These are phyloP conservation scores for Pleurotus ostreatus DNA, from an alignment of 768 basidiomycete species.

Conservation along the genomic window DNA sequence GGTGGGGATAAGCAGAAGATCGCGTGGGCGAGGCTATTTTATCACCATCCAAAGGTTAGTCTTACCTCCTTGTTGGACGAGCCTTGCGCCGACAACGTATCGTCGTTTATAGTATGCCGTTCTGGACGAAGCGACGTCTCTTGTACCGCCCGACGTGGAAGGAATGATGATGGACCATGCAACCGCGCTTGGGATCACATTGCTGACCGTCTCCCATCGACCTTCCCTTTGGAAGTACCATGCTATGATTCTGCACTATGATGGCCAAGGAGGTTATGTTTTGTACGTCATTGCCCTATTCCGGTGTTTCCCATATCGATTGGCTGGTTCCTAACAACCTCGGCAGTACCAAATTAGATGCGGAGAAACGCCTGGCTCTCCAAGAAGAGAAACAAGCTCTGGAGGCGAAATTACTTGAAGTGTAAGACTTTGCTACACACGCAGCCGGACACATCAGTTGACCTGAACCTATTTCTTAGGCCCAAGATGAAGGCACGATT, in stretches of 20 bases:
- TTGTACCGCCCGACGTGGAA: conserved; percentile 91
- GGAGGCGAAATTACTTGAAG: conserved; percentile 81
- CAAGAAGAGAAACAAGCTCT: conserved; percentile 93
- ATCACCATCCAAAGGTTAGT: conserved; percentile 85
- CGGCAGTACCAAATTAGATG: conserved; percentile 79
- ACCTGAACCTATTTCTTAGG: conserved; percentile 28
- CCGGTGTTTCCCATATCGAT: background rate
- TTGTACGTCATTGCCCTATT: conserved; percentile 56
- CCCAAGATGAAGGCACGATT: conserved; percentile 81
- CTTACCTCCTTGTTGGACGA: background rate
- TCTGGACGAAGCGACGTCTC: conserved; percentile 92
- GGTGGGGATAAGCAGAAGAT: conserved; percentile 98
- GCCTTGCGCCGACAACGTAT: background rate
- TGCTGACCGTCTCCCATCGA: conserved; percentile 93
- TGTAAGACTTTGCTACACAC: conserved; percentile 46
- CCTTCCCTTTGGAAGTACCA: conserved; percentile 94
- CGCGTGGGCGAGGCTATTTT: conserved; percentile 95
- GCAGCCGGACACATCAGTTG: background rate
- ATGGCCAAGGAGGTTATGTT: conserved; percentile 92
- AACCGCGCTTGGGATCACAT: conserved; percentile 80
- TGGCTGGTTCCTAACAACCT: conserved; percentile 5
- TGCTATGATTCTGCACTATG: conserved; percentile 83
- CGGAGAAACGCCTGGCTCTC: conserved; percentile 82
- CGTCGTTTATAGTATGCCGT: conserved; percentile 74
- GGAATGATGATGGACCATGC: conserved; percentile 94